Percentiles rank a stretch among this genome's conserved stretches.
phyloP scores from a whole-genome alignment of 257 asterid genomes.

The Solanum neorickii region DNA sequence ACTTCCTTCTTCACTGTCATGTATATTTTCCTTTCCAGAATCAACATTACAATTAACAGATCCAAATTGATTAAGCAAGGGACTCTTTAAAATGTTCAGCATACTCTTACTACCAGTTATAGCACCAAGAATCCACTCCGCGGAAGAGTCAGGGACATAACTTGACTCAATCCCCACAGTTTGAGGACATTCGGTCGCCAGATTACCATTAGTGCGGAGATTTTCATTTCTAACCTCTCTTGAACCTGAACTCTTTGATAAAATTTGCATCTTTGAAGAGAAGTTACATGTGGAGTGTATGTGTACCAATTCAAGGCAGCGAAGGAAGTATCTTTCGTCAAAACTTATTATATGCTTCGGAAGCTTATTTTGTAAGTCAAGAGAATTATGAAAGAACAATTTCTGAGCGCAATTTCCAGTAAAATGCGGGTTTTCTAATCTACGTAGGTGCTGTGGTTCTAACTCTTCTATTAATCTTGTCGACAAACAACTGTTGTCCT shows the following conservation, averaged over 20 bases:
- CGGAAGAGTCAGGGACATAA: constrained; percentile 6
- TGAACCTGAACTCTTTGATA: constrained; percentile 18
- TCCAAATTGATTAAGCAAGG: constrained; percentile 41
- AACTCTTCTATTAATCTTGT: constrained; percentile 4
- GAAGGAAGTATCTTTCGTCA: constrained; percentile 57
- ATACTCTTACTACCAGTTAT: constrained; percentile 52
- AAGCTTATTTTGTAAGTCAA: constrained; percentile 24
- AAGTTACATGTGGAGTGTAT: constrained; percentile 29
- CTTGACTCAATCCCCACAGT: constrained; percentile 1
- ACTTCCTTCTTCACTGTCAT: constrained; percentile 6
- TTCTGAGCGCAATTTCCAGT: constrained; percentile 25
- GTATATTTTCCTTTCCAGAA: constrained; percentile 8
- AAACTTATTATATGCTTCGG: constrained; percentile 53
- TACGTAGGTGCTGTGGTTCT: constrained; percentile 15
- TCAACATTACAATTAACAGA: constrained; percentile 7
- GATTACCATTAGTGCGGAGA: constrained; percentile 16
- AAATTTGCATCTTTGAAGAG: constrained; percentile 22
- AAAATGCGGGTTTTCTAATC: constrained; percentile 20
- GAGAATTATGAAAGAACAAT: constrained; percentile 22
- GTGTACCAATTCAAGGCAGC: constrained; percentile 60
- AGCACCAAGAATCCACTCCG: constrained; percentile 27
- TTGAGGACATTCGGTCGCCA: constrained; percentile 23
- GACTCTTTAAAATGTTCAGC: constrained; percentile 69
- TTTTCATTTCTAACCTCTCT: constrained; percentile 12
- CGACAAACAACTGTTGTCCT: constrained; percentile 18